Evolutionary conservation across 2,329 filamentous ascomycete genomes (phyloP).

Genomic region (Nemania sp.): DNA sequence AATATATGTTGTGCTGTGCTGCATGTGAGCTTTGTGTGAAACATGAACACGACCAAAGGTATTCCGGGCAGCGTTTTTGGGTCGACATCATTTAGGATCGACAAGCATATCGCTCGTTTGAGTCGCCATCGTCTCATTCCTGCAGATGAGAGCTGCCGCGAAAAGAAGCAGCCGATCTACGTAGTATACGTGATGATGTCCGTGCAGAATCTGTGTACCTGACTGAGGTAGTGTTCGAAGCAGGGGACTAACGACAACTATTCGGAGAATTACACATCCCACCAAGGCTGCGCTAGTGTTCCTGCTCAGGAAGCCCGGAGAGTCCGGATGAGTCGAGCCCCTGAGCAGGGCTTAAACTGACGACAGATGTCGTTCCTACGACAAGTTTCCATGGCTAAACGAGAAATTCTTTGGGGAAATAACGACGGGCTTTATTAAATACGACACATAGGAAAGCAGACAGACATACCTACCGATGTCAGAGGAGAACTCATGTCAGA

Average conservation of each 20-base stretch:
- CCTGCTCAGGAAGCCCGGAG: not conserved
- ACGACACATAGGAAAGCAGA: no score
- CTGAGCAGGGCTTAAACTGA: constrained; percentile 13
- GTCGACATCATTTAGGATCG: not conserved
- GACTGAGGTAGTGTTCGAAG: no score
- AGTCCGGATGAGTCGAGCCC: constrained; percentile 14
- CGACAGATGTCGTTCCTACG: no score
- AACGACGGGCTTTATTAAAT: no score
- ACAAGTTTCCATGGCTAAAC: no score
- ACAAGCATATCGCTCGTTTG: not conserved
- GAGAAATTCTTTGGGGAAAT: no score
- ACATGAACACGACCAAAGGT: not conserved
- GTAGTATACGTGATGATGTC: no score
- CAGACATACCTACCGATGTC: no score
- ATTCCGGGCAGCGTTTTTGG: not conserved
- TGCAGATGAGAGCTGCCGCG: not conserved
- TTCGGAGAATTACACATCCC: constrained; percentile 18
- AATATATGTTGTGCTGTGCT: not conserved
- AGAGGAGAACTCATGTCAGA: no score
- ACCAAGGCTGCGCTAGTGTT: not conserved
- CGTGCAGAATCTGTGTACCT: no score
- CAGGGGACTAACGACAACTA: no score
- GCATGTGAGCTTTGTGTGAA: not conserved
- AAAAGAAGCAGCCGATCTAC: not conserved
- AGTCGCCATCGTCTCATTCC: not conserved